A percentile compares a stretch with the other conserved stretches of the same genome.
phyloP scores from a whole-genome alignment of 1,284 basidiomycete genomes.

The Kalmanozyma brasiliensis region DNA sequence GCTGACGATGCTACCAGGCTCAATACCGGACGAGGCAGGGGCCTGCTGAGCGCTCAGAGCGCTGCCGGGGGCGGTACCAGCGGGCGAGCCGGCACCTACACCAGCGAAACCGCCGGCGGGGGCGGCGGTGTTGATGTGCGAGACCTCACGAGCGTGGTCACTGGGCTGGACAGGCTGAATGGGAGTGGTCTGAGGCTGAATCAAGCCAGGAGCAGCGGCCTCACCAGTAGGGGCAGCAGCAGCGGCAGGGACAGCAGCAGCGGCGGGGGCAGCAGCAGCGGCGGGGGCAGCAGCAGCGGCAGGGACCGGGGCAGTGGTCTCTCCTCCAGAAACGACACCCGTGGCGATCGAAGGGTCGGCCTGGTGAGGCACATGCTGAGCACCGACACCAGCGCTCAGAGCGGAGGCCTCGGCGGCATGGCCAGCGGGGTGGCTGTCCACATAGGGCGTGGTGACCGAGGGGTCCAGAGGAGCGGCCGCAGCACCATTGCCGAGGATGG shows the following conservation, averaged over 20 bases:
- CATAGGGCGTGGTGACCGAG: conserved; percentile 23
- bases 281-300: not conserved
- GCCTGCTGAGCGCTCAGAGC: conserved; percentile 7
- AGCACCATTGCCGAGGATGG: conserved; percentile 18
- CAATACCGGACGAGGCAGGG: conserved; percentile 1
- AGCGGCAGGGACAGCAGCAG: conserved; percentile 12
- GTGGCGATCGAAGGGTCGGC: conserved; percentile 33
- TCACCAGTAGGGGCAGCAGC: conserved; percentile 6
- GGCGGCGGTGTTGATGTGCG: conserved; percentile 36
- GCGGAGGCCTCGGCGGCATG: conserved; percentile 28
- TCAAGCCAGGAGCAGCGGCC: conserved; percentile 28
- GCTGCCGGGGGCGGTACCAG: conserved; percentile 20
- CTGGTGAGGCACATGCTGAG: conserved; percentile 24
- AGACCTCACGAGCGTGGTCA: conserved; percentile 18
- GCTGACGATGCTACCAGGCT: conserved; percentile 16
- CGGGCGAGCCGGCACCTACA: conserved; percentile 8
- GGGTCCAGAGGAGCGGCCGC: conserved; percentile 37
- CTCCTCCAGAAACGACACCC: conserved; percentile 14
- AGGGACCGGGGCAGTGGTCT: no score
- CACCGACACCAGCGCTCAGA: conserved; percentile 38
- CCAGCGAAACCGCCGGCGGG: conserved; percentile 25
- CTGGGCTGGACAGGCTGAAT: conserved; percentile 35
- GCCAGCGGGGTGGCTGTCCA: conserved; percentile 12
- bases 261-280: conserved; percentile 1
- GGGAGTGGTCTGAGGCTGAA: conserved; percentile 28